Base-by-base conservation (phyloP, 495 filamentous ascomycete species). In the Astrothelium macrocarpum region DNA sequence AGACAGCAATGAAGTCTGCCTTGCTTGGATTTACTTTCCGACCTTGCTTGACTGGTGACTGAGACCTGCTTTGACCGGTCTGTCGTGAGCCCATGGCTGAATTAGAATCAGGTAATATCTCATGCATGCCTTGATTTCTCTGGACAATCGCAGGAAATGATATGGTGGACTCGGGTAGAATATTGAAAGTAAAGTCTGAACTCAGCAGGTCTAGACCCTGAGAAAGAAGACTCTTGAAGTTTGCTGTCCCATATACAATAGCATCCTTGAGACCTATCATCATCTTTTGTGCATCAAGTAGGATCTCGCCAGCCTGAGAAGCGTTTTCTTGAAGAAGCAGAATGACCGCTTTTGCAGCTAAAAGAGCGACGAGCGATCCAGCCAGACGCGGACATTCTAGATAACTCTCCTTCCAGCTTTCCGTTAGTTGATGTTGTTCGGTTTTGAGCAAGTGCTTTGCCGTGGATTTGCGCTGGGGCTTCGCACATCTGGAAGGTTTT, bases 91-190 rank as follows among this genome's bases (percentile, higher is more conserved):
- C 9, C 23, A 16, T 20, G 20, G 9, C 7, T 5, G 49, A 20
- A 49, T 49, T 5, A 11, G 7, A 18, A 20, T 49, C 3, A 11
- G 10, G n/a, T 29, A 16, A 9, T 29, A 4, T 9, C 39, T 62
- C 60, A 1, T 64, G 66, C 1, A 60, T 49, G 28, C 26, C 60
- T 25, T 39, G 49, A 18, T 72, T 68, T 23, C 62, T 62, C 25
- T 59, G 59, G 53, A 72, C 71, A 34, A 91, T 77, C 2, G 89
- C 85, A 10, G 91, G 90, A 64, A 91, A 82, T 0, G 88, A 91
- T 34, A 94, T 87, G 3, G 90, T 95, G 5, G 94, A 97, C 65
- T 98, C 94, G 9, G 90, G 88, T 28, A 98, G 79, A 20, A 92
- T 85, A 43, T 89, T 94, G 72, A 91, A 95, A 1, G 92, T 87